These are phyloP conservation scores for Grosmannia clavigera DNA, from an alignment of 2,329 filamentous ascomycete species.

Conservation along the genomic window DNA sequence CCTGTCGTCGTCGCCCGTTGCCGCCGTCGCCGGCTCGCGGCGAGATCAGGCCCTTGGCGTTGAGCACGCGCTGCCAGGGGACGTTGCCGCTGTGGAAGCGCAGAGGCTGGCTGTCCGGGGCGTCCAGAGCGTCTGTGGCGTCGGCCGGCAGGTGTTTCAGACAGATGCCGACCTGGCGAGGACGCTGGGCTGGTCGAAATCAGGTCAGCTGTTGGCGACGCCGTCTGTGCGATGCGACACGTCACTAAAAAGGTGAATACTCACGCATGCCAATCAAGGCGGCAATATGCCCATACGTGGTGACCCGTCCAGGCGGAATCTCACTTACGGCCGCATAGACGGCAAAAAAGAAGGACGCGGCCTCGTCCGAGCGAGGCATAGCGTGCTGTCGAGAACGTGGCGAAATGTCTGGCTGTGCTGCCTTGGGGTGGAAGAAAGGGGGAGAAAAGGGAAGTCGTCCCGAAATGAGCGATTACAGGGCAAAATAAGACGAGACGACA, in stretches of 20 bases:
- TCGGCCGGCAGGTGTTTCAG: constrained; percentile 60
- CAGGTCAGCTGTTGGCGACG: neutral
- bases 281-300: constrained; percentile 76
- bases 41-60: constrained; percentile 74
- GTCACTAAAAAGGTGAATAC: constrained; percentile 15
- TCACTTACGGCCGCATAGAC: constrained; percentile 80
- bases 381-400: neutral
- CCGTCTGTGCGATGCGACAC: too few species aligned
- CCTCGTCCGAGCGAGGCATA: constrained; percentile 65
- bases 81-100: constrained; percentile 66
- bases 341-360: constrained; percentile 57
- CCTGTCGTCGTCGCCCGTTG: constrained; percentile 28
- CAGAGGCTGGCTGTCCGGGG: constrained; percentile 22
- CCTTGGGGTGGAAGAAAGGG: neutral
- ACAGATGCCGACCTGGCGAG: constrained; percentile 79
- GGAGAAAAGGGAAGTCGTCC: neutral
- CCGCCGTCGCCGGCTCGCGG: constrained; percentile 35
- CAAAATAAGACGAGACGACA: too few species aligned
- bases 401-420: neutral
- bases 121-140: neutral
- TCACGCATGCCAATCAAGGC: constrained; percentile 59
- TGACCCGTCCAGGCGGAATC: constrained; percentile 72
- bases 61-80: constrained; percentile 91
- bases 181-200: constrained; percentile 46
- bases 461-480: too few species aligned